Evolutionary conservation across 169 alveolate species (phyloP).

Genomic region (Theileria parva): DNA sequence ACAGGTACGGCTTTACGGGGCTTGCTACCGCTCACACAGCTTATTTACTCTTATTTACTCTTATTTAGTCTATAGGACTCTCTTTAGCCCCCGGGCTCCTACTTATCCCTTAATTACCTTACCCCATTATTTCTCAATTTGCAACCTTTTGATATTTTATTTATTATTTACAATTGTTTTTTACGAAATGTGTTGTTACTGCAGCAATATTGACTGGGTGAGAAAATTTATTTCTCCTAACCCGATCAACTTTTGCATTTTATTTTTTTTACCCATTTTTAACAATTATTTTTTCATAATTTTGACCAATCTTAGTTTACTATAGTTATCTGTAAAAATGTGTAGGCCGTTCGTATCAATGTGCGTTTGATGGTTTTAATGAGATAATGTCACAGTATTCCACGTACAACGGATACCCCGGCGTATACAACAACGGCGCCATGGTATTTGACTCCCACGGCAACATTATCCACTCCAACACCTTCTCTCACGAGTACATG

Average conservation of each 20-base stretch:
- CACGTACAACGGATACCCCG: conserved; percentile 40
- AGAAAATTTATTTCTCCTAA: no score
- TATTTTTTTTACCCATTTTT: neutral
- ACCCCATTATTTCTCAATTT: no score
- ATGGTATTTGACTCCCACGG: conserved; percentile 55
- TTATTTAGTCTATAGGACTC: neutral
- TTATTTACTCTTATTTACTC: neutral
- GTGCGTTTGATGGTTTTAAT: neutral
- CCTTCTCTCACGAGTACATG: neutral
- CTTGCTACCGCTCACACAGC: neutral
- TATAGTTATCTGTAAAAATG: no score
- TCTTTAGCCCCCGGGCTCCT: neutral
- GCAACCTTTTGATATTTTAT: no score
- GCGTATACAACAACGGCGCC: conserved; percentile 60
- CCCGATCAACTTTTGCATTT: no score
- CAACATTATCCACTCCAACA: conserved; percentile 4
- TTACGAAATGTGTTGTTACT: no score
- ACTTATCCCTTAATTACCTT: neutral
- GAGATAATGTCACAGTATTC: neutral
- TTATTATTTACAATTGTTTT: no score
- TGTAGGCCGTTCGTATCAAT: conserved; percentile 6
- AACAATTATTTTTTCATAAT: no score
- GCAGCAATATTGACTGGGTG: no score
- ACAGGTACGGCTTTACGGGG: conserved; percentile 41
- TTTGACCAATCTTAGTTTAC: no score